Evolutionary conservation across 2,329 filamentous ascomycete species (phyloP), one percentile per base, ranked within the genome.

Genomic region (Aspergillaceae sp.): DNA sequence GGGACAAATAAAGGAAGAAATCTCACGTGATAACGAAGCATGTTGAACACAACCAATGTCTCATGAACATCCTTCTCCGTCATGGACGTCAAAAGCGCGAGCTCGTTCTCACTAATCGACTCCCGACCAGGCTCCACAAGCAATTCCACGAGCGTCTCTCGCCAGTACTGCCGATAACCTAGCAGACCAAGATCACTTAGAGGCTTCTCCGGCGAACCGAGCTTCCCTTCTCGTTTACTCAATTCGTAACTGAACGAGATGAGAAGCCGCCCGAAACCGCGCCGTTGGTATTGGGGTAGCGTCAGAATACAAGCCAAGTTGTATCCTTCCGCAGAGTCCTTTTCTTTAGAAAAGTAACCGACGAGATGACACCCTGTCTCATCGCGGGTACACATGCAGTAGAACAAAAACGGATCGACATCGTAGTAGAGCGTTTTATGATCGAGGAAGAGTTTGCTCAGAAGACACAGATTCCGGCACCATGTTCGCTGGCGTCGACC

Each of bases 261-360:
- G 47, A 98, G 77, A 8, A 98, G 76, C 49, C 88, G 84, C 27
- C 94, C 92, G 58, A 92, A 96, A 0, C 92, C 92, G 62, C 94
- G 92, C 27, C 92, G 82, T 67, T 98, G 92, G 58, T 94, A 97
- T 63, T 98, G 94, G 0, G 92, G 92, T 3, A 98, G 75, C 0
- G 92, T 98, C 48, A 98, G 74, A 64, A 98, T 98, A 78, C 94
- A 98, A 4, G 92, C 94, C 30, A 98, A 84, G 62, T 98, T 98
- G 77, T 97, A 98, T 29, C 87, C 88, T 59, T 98, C 94, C 0
- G 89, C 89, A 35, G 86, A 91, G 67, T 98, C 92, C 57, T 98
- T 98, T 67, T 98, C 92, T 65, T 98, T 98, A 46, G 87, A 94
- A 60, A 98, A 98, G 63, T 98, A 98, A n/a, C 92, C 92, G 28